These are phyloP conservation scores for Balansia obtecta DNA, from an alignment of 2,329 filamentous ascomycete genomes.

Conservation along the genomic window DNA sequence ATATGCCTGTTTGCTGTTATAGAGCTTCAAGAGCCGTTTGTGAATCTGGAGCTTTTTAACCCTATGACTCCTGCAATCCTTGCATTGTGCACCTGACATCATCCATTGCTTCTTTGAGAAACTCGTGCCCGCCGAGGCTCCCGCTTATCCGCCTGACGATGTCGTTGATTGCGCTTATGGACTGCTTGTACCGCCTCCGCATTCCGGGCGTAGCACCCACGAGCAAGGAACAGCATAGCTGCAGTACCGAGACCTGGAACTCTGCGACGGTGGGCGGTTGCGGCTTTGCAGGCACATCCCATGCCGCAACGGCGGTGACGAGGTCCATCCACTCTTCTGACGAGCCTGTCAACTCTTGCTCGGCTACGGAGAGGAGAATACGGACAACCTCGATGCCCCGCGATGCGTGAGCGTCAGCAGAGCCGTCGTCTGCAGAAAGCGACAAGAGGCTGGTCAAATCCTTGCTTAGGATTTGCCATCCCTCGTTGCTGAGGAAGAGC, in stretches of 20 bases:
- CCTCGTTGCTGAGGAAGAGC: constrained; percentile 35
- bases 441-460: constrained; percentile 36
- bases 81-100: constrained; percentile 28
- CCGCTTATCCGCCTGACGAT: constrained; percentile 30
- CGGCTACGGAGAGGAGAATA: constrained; percentile 38
- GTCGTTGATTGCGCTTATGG: constrained; percentile 36
- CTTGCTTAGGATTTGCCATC: constrained; percentile 38
- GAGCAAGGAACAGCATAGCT: constrained; percentile 42
- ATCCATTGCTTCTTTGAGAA: constrained; percentile 29
- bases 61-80: not conserved
- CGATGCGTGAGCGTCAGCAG: constrained; percentile 19
- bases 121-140: constrained; percentile 14
- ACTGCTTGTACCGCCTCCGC: constrained; percentile 37
- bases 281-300: constrained; percentile 25
- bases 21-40: no score
- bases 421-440: constrained; percentile 11
- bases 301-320: constrained; percentile 38
- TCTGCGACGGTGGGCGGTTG: constrained; percentile 25
- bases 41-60: no score
- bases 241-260: constrained; percentile 39
- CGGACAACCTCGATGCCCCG: constrained; percentile 45
- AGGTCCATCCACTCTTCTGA: constrained; percentile 45
- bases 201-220: constrained; percentile 31
- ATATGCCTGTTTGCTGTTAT: no score
- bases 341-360: constrained; percentile 30